Evolutionary conservation across 805 yeast species (phyloP).

Genomic region (Candida piceae): DNA sequence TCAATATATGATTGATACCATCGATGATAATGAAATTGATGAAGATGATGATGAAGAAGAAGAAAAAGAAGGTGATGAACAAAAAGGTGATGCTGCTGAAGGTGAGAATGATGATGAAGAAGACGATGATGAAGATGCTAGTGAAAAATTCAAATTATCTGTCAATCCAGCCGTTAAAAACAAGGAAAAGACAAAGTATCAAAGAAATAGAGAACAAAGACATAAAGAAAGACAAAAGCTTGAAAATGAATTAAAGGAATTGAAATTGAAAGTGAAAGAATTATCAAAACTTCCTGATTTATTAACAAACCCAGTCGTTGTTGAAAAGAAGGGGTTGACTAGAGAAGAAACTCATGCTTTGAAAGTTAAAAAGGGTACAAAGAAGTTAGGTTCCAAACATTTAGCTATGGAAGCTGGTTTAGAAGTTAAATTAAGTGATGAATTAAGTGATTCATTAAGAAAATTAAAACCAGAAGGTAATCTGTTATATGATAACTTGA

Average conservation of each 20-base stretch:
- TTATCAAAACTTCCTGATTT: conserved; percentile 48
- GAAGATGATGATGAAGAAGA: conserved; percentile 36
- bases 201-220: conserved; percentile 66
- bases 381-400: conserved; percentile 39
- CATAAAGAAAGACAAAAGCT: conserved; percentile 56
- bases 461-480: conserved; percentile 88
- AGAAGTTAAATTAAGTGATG: conserved; percentile 84
- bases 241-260: conserved; percentile 46
- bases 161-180: conserved; percentile 62
- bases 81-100: conserved; percentile 32
- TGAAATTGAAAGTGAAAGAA: conserved; percentile 58
- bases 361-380: conserved; percentile 27
- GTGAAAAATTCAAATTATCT: conserved; percentile 45
- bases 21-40: conserved; percentile 54
- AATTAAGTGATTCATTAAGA: conserved; percentile 79
- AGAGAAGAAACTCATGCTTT: conserved; percentile 17
- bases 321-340: conserved; percentile 5
- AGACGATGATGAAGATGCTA: conserved; percentile 29
- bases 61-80: conserved; percentile 32
- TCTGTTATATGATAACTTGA: conserved; percentile 74
- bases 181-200: conserved; percentile 71
- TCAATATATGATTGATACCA: conserved; percentile 55
- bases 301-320: conserved; percentile 24
- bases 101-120: conserved; percentile 32
- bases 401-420: conserved; percentile 38